Base-by-base conservation (phyloP, 768 basidiomycete genomes). In the Sarcodon sp. region DNA sequence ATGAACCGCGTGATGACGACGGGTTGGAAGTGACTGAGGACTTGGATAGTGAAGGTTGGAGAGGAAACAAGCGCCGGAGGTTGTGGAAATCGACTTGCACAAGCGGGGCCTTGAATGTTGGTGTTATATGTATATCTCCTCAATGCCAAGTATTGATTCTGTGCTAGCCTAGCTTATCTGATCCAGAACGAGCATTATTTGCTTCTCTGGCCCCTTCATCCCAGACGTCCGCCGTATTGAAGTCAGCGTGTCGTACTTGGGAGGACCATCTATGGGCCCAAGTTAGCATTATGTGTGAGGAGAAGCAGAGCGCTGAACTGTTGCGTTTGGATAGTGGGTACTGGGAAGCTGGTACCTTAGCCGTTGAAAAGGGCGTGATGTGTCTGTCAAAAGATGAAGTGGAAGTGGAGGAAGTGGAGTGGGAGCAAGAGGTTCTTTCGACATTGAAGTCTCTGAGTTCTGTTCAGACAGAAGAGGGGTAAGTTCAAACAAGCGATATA, bases 191-290 rank as follows among this genome's bases (percentile, higher is more conserved):
- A n/a, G 73, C 81, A 1, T 68, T 98, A 0, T 93, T 91, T 55
- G 93, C 92, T 0, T 80, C 91, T 0, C 75, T 99, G 7, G 80
- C 72, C 27, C 93, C 81, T 33, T 83, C 72, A 10, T 76, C 71
- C 43, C 80, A 73, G 61, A 87, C 85, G 1, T 72, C 77, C 0
- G 66, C 62, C 16, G 63, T 83, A 33, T 74, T 90, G 33, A 80
- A 84, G 52, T 72, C 80, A 0, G 78, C 84, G 3, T 93, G 89
- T 57, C 66, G 80, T 33, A 84, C 87, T 16, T 98, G 94, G 93
- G 87, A 93, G 57, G 96, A 99, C 58, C 83, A 93, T 59, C 69
- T 98, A 0, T 99, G 96, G 96, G 89, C 87, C 0, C 83, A 87
- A 50, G 69, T 92, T 45, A 80, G 80, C 54, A 72, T 88, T 44